Evolutionary conservation across 305 asterid species (phyloP), one percentile per base, ranked within the genome.

Genomic region (Fraxinus velutina): DNA sequence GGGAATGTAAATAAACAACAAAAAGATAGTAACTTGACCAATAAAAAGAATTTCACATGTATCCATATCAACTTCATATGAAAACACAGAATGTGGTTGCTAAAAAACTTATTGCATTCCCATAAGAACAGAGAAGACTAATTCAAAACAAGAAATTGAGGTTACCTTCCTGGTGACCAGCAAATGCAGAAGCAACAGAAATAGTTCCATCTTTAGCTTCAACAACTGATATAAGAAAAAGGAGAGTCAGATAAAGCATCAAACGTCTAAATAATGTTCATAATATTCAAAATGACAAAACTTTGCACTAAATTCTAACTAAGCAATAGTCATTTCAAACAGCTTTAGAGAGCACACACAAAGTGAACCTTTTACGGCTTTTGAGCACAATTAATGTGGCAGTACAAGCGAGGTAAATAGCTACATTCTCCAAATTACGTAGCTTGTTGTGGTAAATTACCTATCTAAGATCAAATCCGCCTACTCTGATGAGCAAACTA

Each of bases 181-280:
- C 88, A 86, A 94, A 94, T 83, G 98, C 95, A 57, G 98, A 87
- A 19, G 97, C 96, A 80, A 91, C 98, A 4, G 97, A 90, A 84
- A 94, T 88, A 66, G 94, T 91, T 82, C 97, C 98, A 77, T 91
- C 94, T 84, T 87, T 92, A 78, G 97, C 89, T 81, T 91, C 97
- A 84, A 93, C 91, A 85, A 92, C 95, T 92, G 80, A 76, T 30
- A 81, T 70, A 5, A 70, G 83, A 72, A 72, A 50, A 37, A 24
- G 37, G 12, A 85, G 42, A 80, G 62, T 84, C 78, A 86, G 81
- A 13, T 73, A 62, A 52, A 27, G 60, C 55, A 78, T 5, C 21
- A 68, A 73, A 74, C 62, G 7, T 74, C 47, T 42, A 85, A 39
- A 77, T 73, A 50, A 66, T 19, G 78, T 33, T 70, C 73, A 62